Evolutionary conservation across 805 yeast genomes (phyloP), one percentile per base, ranked within the genome.

Genomic region (Henningerozyma blattae): DNA sequence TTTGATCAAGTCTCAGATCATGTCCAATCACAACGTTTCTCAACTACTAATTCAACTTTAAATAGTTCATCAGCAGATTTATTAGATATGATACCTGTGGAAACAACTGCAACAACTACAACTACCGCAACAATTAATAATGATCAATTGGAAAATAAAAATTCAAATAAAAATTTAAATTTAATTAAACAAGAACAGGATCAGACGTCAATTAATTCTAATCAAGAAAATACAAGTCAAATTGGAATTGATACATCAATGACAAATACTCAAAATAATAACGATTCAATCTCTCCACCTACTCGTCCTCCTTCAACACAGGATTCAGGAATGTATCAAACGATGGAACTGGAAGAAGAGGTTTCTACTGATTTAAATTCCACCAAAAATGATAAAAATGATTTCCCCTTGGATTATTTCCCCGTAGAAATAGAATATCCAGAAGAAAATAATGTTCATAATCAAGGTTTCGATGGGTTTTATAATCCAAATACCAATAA

Each of bases 391-490:
- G 64, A 65, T 20, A 77, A 72, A 32, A 79, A 76, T 39, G 86
- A 77, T 47, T 78, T 78, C 57, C 86, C 87, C 3, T 54, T 79
- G 35, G 86, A 78, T 44, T 77, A 75, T 48, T 67, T 78, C 47
- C 73, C 75, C 15, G 56, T 60, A 4, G 64, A 58, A 18, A 53
- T 59, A 28, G 63, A 58, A 35, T 55, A 55, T 39, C 56, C 59
- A 7, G 50, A 48, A 5, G 42, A 42, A 29, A 44, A 43, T 6
- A 38, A 30, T 1, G 33, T 22, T 12, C 19, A 28, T n/a, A n/a
- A n/a, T n/a, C n/a, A n/a, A n/a, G n/a, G n/a, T n/a, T n/a, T n/a
- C n/a, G n/a, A n/a, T n/a, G n/a, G n/a, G n/a, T n/a, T n/a, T n/a
- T n/a, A n/a, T n/a, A n/a, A n/a, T n/a, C n/a, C n/a, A n/a, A n/a